Evolutionary conservation across 2,329 filamentous ascomycete species (phyloP), one percentile per base, ranked within the genome.

Genomic region (Penicillium sp.): DNA sequence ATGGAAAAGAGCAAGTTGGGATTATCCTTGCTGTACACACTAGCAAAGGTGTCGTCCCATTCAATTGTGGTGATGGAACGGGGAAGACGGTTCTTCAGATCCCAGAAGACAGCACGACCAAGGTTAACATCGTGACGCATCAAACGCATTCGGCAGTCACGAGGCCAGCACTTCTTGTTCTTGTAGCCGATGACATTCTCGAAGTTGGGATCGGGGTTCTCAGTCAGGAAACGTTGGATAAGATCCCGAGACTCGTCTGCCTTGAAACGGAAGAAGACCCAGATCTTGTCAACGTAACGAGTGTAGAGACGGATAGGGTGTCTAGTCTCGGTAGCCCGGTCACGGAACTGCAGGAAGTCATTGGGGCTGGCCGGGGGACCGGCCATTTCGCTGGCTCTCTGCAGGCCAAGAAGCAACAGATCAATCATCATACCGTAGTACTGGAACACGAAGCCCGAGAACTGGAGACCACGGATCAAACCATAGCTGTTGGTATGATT

Each of bases 51-150:
- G 73, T 99, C 95, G 67, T 99, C 95, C 95, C 95, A 99, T 63
- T 99, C 95, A 57, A 99, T 96, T 0, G 95, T 99, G 0, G 95
- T 99, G 45, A 99, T 87, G 2, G 93, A 97, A 65, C 95, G 86
- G 24, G 95, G 96, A 55, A 99, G 81, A 42, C 95, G 88, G 75
- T 99, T 99, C 84, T 99, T 98, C 74, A 99, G 78, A 72, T 99
- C 93, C 95, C 95, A 99, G 80, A 99, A 99, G 1, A 97, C 95
- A 57, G 96, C 96, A 58, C 96, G 89, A 43, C 96, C 95, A 43
- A 99, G 87, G 68, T 99, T 98, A 65, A 99, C 96, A 77, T 99
- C 95, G 75, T 99, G 95, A 61, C 95, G 88, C 95, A 99, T 99
- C 68, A 99, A 78, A 46, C 96, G 89, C 96, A 99, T 99, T 50